phyloP scores from a whole-genome alignment of 23 red algal species.

The Gracilaria domingensis region DNA sequence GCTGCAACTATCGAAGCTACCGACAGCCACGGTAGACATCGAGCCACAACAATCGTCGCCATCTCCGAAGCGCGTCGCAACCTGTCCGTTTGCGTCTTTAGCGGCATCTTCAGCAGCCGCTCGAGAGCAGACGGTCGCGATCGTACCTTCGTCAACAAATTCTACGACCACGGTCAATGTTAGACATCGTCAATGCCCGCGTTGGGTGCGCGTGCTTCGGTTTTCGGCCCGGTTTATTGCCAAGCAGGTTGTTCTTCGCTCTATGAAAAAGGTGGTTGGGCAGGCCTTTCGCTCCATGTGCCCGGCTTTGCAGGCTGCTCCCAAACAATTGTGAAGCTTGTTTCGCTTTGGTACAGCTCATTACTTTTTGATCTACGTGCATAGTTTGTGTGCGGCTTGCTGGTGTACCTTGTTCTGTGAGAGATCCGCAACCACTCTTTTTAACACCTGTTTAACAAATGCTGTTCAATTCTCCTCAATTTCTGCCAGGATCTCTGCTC shows the following conservation, averaged over 20 bases:
- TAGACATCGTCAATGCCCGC: slow-evolving; percentile 45
- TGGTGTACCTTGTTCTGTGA: background rate
- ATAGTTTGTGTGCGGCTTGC: background rate
- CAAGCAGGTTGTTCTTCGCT: slow-evolving; percentile 61
- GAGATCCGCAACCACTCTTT: background rate
- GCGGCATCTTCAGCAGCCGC: background rate
- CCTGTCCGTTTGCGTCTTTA: slow-evolving; percentile 9
- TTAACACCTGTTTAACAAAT: background rate
- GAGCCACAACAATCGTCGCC: background rate
- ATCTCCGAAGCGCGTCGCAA: slow-evolving; percentile 13
- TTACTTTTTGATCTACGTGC: background rate
- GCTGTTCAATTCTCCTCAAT: background rate
- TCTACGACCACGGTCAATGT: slow-evolving; percentile 21
- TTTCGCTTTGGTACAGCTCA: background rate
- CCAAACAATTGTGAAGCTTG: slow-evolving; percentile 2
- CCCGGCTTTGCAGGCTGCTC: slow-evolving; percentile 34
- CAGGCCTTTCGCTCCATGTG: slow-evolving; percentile 26
- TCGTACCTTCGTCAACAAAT: background rate
- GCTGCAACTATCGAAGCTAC: background rate
- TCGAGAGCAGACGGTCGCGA: background rate
- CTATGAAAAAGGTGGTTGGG: slow-evolving; percentile 38
- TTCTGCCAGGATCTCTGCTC: too few species aligned
- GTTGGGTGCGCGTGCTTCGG: slow-evolving; percentile 65
- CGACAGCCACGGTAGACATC: slow-evolving; percentile 5
- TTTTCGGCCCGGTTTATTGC: slow-evolving; percentile 63